Evolutionary conservation across 73 alveolate genomes (phyloP), one percentile per base, ranked within the genome.

Genomic region (Tetrahymena malaccensis): DNA sequence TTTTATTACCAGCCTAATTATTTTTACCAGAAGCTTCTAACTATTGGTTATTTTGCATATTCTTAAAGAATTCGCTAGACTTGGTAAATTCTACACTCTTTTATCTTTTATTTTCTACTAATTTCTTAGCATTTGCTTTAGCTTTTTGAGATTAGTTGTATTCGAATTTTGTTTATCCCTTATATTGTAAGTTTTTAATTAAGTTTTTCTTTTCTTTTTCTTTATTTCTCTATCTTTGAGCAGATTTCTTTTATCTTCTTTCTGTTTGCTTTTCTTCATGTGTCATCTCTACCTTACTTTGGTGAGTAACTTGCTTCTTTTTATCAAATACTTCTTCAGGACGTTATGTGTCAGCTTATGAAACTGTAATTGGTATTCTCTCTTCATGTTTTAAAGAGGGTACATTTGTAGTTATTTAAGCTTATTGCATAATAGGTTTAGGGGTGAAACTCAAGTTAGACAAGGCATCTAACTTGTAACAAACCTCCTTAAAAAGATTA

Each of bases 111-210:
- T 25, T 34, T 85, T 93, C 35, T 89, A 43, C 94, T 31, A 95
- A 70, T 25, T 70, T 37, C 84, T 84, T 44, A 31, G 94, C 43
- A 58, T 89, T 22, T 25, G 93, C 94, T 58, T 95, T n/a, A 27
- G 95, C 97, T 44, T 95, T 27, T 34, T 95, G 93, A 43, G 70
- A 93, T 38, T 95, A 33, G 57, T 95, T 95, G 21, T 95, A 95
- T 94, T 85, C 94, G 50, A 95, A 95, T 44, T 95, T 95, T 33
- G 95, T 95, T 84, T 95, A 94, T 43, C 97, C 97, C 94, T 93
- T 95, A 85, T 70, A 84, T 50, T 95, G 85, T 55, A 95, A 43
- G 40, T 89, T 95, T 38, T 95, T 95, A 43, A 95, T 57, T 43
- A 95, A 12, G 37, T 70, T 70, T 31, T 70, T 70, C 43, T 56